These are phyloP conservation scores for Striga asiatica DNA, from an alignment of 257 asterid species.

Conservation along the genomic window DNA sequence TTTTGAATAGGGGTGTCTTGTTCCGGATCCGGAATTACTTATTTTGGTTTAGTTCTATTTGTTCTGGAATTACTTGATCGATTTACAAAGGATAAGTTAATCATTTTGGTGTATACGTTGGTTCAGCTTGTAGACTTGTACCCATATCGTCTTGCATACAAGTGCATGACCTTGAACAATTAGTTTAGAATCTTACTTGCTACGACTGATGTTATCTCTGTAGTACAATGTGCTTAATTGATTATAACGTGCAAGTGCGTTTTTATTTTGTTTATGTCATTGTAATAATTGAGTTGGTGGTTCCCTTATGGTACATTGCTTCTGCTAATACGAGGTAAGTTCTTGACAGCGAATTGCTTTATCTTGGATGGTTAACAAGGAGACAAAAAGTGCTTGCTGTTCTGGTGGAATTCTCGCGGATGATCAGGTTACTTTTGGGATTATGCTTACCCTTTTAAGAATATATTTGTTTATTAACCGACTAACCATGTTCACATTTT, in stretches of 20 bases:
- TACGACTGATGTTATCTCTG: not conserved
- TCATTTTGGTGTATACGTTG: not conserved
- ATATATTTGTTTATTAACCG: constrained; percentile 7
- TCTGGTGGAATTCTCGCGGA: constrained; percentile 99
- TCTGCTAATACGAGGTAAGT: constrained; percentile 17
- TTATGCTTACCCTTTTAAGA: constrained; percentile 8
- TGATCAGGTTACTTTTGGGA: constrained; percentile 60
- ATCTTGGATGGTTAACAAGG: constrained; percentile 95
- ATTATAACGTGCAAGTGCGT: not conserved
- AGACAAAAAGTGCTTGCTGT: constrained; percentile 70
- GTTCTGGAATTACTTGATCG: not conserved
- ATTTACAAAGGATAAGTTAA: not conserved
- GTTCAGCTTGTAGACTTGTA: not conserved
- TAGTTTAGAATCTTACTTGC: not conserved
- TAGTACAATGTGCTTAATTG: not conserved
- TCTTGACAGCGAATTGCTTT: constrained; percentile 77
- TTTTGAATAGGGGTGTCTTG: no score
- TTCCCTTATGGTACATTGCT: not conserved
- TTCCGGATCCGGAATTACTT: not conserved
- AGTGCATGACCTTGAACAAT: not conserved
- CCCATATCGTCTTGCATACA: not conserved
- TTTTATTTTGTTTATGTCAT: not conserved
- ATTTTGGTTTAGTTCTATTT: not conserved
- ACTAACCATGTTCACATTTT: constrained; percentile 6
- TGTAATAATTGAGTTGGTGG: constrained; percentile 4